phyloP scores from a whole-genome alignment of 2,329 filamentous ascomycete species.

The Fusarium oxysporum region DNA sequence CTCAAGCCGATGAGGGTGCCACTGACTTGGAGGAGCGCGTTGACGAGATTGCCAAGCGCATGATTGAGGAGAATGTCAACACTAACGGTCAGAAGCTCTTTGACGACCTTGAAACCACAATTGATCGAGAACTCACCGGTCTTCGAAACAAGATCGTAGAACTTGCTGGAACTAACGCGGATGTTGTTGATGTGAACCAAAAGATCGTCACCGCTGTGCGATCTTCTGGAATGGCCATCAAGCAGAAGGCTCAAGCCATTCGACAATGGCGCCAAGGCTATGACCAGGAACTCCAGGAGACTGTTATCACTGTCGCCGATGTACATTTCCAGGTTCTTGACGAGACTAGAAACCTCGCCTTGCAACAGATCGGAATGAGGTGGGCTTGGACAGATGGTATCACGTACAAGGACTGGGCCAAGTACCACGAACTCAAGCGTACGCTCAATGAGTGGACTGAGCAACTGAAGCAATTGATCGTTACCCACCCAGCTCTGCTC shows the following conservation, averaged over 20 bases:
- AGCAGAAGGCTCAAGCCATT: constrained; percentile 80
- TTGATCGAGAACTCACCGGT: constrained; percentile 70
- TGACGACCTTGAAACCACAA: constrained; percentile 73
- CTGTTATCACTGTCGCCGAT: constrained; percentile 79
- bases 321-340: constrained; percentile 86
- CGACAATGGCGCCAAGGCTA: constrained; percentile 81
- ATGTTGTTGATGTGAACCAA: constrained; percentile 57
- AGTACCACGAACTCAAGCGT: constrained; percentile 88
- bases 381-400: constrained; percentile 98
- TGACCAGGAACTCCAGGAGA: constrained; percentile 74
- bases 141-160: constrained; percentile 76
- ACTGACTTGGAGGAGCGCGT: constrained; percentile 77
- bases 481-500: constrained; percentile 76
- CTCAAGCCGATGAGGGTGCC: constrained; percentile 84
- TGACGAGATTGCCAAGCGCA: constrained; percentile 65
- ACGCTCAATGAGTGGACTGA: constrained; percentile 87
- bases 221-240: constrained; percentile 76
- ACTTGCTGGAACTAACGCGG: constrained; percentile 67
- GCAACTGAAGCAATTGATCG: constrained; percentile 81
- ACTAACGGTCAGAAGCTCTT: constrained; percentile 75
- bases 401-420: constrained; percentile 97
- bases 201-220: constrained; percentile 66
- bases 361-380: constrained; percentile 91
- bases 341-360: constrained; percentile 82
- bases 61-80: constrained; percentile 73